Evolutionary conservation across 352 stramenopile species (phyloP), one percentile per base, ranked within the genome.

Genomic region (Pythium myriotylum): DNA sequence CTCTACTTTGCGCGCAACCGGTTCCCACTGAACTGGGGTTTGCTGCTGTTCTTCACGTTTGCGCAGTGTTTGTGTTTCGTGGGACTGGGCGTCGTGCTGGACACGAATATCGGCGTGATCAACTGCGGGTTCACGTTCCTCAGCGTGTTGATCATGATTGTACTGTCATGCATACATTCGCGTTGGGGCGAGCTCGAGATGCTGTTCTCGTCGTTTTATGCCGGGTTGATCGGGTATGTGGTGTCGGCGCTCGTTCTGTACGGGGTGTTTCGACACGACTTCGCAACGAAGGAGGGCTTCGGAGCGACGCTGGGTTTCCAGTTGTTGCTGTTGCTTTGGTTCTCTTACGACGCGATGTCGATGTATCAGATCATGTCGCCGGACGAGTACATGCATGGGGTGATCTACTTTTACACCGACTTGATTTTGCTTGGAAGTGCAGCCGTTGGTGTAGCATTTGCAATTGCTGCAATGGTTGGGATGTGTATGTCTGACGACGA

Each of bases 391-490:
- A 69, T 69, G 62, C 39, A 40, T 32, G 62, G 62, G 20, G 62
- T 69, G 6, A 59, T 69, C 47, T 91, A 84, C 70, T 92, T 96
- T 46, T 81, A 87, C 64, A 68, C 66, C 16, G 61, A 77, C 52
- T 37, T 64, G 22, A 37, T 57, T 4, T 16, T 49, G 29, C 9
- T 61, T 27, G 10, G 56, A 5, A 10, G 29, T 10, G 40, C 20
- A 14, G 16, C 13, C 40, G 7, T 47, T 47, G 40, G 40, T 14
- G 40, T 14, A 13, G 40, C 40, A 8, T 7, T 47, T 5, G 40
- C 40, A 4, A 13, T 5, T 23, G 40, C 40, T 5, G 17, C 40
- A 8, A 5, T 47, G 40, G 17, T 7, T 4, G 13, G 5, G 17
- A 16, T 13, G 17, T 19, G 20, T n/a, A n/a, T n/a, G n/a, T n/a